These are phyloP conservation scores for Lactarius akahatsu DNA, from an alignment of 768 basidiomycete species.

Conservation along the genomic window DNA sequence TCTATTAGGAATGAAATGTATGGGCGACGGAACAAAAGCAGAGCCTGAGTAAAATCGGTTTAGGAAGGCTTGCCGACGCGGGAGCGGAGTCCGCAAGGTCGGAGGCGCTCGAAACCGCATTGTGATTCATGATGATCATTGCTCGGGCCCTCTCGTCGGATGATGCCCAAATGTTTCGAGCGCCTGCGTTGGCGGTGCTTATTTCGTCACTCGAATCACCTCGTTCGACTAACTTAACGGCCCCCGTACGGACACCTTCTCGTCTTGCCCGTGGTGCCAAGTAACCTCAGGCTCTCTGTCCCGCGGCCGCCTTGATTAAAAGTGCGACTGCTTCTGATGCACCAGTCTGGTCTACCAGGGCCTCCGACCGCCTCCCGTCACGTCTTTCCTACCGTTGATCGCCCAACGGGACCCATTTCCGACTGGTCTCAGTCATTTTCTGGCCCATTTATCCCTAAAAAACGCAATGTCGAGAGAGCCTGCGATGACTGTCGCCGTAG, in stretches of 20 bases:
- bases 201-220: slow-evolving; percentile 6
- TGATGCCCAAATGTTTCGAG: slow-evolving; percentile 10
- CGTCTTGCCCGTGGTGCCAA: slow-evolving; percentile 5
- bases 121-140: slow-evolving; percentile 14
- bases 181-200: slow-evolving; percentile 13
- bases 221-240: slow-evolving; percentile 20
- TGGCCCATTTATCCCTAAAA: slow-evolving; percentile 33
- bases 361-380: slow-evolving; percentile 20
- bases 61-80: neutral
- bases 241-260: slow-evolving; percentile 17
- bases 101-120: slow-evolving; percentile 1
- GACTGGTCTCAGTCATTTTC: slow-evolving; percentile 18
- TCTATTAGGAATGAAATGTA: neutral
- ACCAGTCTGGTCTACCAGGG: slow-evolving; percentile 10
- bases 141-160: slow-evolving; percentile 14
- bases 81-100: neutral
- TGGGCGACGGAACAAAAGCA: neutral
- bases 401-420: neutral
- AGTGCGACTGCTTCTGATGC: slow-evolving; percentile 12
- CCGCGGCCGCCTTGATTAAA: slow-evolving; percentile 22
- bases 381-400: neutral
- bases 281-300: neutral
- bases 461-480: slow-evolving; percentile 38
- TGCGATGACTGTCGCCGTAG: slow-evolving; percentile 39
- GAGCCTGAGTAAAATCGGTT: neutral